Evolutionary conservation across 2,329 filamentous ascomycete genomes (phyloP).

Genomic region (Thelonectria rubi): DNA sequence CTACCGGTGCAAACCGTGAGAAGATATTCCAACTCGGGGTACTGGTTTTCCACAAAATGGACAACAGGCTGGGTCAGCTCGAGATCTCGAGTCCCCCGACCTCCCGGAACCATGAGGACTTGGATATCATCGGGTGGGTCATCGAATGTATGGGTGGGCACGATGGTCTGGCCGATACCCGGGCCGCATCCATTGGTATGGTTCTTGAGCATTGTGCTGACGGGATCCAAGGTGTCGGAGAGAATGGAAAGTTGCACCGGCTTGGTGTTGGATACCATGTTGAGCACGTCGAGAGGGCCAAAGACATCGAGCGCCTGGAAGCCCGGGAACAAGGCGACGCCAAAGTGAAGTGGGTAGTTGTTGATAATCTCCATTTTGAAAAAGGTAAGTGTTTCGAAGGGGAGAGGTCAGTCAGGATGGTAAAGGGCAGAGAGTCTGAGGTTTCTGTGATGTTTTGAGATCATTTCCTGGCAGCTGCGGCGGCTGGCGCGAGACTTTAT

Average conservation of each 20-base stretch:
- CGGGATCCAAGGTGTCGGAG: slow-evolving; percentile 41
- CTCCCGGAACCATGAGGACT: slow-evolving; percentile 53
- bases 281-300: slow-evolving; percentile 49
- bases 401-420: neutral
- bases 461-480: too few species aligned
- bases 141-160: slow-evolving; percentile 51
- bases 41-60: slow-evolving; percentile 54
- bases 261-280: slow-evolving; percentile 39
- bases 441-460: neutral
- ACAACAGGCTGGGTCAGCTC: slow-evolving; percentile 38
- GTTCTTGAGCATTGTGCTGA: slow-evolving; percentile 37
- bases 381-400: neutral
- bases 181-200: slow-evolving; percentile 1
- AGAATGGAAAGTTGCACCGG: slow-evolving; percentile 43
- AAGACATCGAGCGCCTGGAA: slow-evolving; percentile 42
- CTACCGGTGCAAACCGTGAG: slow-evolving; percentile 72
- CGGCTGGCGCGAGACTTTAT: neutral
- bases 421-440: neutral
- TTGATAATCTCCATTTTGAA: neutral
- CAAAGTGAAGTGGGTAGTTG: slow-evolving; percentile 31
- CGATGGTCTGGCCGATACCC: slow-evolving; percentile 43
- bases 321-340: slow-evolving; percentile 34
- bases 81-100: slow-evolving; percentile 43
- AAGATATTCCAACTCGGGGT: slow-evolving; percentile 57
- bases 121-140: slow-evolving; percentile 47